Percentiles rank a stretch among this genome's conserved stretches.
phyloP scores from a whole-genome alignment of 176 grass and related monocot species.

The Metroxylon sagu region DNA sequence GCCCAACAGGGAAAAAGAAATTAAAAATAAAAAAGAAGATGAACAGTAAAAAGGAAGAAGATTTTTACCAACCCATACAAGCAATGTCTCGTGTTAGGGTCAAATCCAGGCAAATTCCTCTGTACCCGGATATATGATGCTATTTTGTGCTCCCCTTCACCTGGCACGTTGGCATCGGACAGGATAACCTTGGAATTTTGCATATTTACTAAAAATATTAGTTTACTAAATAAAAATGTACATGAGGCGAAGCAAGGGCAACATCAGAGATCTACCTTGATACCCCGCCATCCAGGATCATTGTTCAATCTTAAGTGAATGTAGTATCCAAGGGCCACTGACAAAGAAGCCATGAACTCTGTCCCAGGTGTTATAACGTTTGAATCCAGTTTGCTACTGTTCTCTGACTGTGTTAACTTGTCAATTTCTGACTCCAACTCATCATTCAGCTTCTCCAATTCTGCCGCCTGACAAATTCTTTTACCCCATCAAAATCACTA shows the following conservation, averaged over 20 bases:
- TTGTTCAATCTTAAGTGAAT: conserved; percentile 29
- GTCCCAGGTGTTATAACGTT: conserved; percentile 69
- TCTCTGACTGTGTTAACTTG: conserved; percentile 2
- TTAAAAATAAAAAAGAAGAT: background rate
- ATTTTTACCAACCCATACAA: conserved; percentile 66
- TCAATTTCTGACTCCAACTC: conserved; percentile 21
- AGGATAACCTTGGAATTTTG: conserved; percentile 49
- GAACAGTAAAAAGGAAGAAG: background rate
- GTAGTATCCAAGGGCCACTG: conserved; percentile 36
- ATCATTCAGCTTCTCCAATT: conserved; percentile 22
- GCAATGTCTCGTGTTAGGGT: conserved; percentile 68
- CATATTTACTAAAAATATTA: too few species aligned
- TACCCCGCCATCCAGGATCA: conserved; percentile 36
- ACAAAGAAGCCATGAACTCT: conserved; percentile 62
- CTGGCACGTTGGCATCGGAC: conserved; percentile 69
- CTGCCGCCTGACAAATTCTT: conserved; percentile 28
- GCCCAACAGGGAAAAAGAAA: background rate
- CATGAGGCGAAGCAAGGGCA: too few species aligned
- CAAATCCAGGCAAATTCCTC: conserved; percentile 41
- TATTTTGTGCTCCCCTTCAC: conserved; percentile 96
- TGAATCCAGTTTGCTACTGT: conserved; percentile 13
- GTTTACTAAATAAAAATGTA: too few species aligned
- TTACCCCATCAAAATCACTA: background rate
- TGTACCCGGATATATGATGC: conserved; percentile 64
- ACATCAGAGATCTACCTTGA: conserved; percentile 35